Base-by-base conservation (phyloP, 176 grass and related monocot species). In the Poa annua region DNA sequence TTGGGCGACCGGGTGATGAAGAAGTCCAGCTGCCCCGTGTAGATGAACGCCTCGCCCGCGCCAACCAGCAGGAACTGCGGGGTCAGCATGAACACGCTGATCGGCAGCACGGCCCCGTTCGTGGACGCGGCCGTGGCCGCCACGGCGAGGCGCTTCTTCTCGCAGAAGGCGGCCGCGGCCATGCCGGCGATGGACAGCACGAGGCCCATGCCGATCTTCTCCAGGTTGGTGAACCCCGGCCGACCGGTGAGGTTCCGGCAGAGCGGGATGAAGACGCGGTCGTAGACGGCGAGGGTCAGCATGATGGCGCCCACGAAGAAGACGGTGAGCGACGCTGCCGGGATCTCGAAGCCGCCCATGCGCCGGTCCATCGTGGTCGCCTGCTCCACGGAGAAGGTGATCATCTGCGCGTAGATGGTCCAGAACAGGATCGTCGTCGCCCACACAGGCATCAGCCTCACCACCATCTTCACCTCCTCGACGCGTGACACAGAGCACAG, bases 341-440 rank as follows among this genome's bases (percentile, higher is more conserved):
- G 94, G 82, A 97, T 97, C 42, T 89, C 60, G 51, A 97, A 97
- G 9, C 81, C 52, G 9, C 94, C 88, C 1, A 97, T 79, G 9
- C 86, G 86, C n/a, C 94, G 86, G 76, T 97, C 78, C 91, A 97
- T 93, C 64, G 94, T 97, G 32, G 84, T 93, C 11, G 94, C 91
- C 90, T 97, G 94, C 74, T 93, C 94, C 63, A 97, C 94, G 19
- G 94, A 97, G 82, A 97, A 97, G 25, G 94, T 97, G 86, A 97
- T 97, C 81, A 97, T 91, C 75, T 97, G 94, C 6, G 91, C 94
- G 16, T 93, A 97, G 38, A 89, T 86, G 55, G 94, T 97, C 94
- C 94, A 97, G 88, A 97, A 97, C 55, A 97, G 84, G 86, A 97
- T 93, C 0, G 91, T 97, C 55, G 94, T 97, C 19, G 42, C 69